Evolutionary conservation across 2,329 filamentous ascomycete genomes (phyloP).

Genomic region (Sordariomycetes sp.): DNA sequence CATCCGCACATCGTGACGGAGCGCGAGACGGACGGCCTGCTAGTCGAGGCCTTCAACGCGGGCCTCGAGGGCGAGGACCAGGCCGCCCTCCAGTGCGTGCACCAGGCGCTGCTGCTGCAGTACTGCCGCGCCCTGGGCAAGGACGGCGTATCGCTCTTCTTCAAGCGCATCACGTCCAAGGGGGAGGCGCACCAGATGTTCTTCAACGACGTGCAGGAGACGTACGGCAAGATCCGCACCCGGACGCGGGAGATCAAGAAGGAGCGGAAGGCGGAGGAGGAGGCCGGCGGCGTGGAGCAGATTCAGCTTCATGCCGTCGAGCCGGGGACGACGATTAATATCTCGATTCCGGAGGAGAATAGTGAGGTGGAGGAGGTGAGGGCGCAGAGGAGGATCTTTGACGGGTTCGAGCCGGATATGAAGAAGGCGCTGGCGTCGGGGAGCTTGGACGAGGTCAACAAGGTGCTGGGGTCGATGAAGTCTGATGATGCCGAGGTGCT

Average conservation of each 20-base stretch:
- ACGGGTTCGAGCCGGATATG: slow-evolving; percentile 70
- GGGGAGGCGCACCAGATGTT: slow-evolving; percentile 84
- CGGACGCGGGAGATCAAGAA: slow-evolving; percentile 59
- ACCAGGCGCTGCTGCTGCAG: slow-evolving; percentile 83
- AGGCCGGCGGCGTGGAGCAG: slow-evolving; percentile 69
- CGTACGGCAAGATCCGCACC: slow-evolving; percentile 68
- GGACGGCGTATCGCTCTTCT: slow-evolving; percentile 85
- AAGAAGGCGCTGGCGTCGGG: slow-evolving; percentile 75
- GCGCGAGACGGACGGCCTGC: slow-evolving; percentile 77
- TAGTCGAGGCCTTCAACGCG: slow-evolving; percentile 84
- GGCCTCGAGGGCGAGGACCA: slow-evolving; percentile 65
- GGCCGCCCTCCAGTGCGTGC: slow-evolving; percentile 75
- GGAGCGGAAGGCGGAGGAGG: slow-evolving; percentile 35
- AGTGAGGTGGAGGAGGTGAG: slow-evolving; percentile 53
- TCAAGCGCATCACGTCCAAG: slow-evolving; percentile 84
- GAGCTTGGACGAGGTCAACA: slow-evolving; percentile 51
- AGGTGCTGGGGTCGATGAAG: slow-evolving; percentile 69
- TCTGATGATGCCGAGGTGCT: slow-evolving; percentile 79
- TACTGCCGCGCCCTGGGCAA: slow-evolving; percentile 85
- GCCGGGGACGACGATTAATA: slow-evolving; percentile 82
- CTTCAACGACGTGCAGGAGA: slow-evolving; percentile 81
- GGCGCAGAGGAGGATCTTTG: slow-evolving; percentile 62
- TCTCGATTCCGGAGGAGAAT: slow-evolving; percentile 59
- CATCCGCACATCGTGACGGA: slow-evolving; percentile 72
- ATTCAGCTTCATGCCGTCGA: slow-evolving; percentile 96